Conservation (phyloP, 2,329 filamentous ascomycete genomes). For the Geosmithia putterillii region DNA sequence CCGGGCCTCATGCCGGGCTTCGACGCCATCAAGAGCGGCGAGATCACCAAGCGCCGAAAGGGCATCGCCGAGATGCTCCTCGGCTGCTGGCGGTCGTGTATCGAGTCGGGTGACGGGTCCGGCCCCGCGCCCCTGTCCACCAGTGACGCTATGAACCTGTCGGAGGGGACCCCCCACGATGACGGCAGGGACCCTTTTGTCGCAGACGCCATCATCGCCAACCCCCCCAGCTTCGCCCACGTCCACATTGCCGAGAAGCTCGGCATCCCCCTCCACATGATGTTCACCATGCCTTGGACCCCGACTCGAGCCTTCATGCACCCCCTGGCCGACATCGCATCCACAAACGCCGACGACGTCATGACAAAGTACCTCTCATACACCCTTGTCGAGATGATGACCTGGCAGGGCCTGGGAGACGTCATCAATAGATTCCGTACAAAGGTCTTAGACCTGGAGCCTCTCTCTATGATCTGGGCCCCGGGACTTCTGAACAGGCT, state of each 20-base stretch:
- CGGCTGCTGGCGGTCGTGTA: conserved; percentile 79
- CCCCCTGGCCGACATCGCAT: conserved; percentile 71
- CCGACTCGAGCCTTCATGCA: conserved; percentile 79
- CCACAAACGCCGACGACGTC: conserved; percentile 61
- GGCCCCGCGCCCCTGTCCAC: conserved; percentile 30
- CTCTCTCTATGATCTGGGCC: conserved; percentile 70
- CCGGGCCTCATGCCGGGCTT: conserved; percentile 76
- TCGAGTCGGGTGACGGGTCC: conserved; percentile 61
- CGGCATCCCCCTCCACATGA: conserved; percentile 66
- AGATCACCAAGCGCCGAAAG: conserved; percentile 60
- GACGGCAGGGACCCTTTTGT: conserved; percentile 53
- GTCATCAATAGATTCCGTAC: conserved; percentile 81
- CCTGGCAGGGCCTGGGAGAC: conserved; percentile 85
- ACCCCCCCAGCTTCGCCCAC: conserved; percentile 67
- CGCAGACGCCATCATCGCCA: conserved; percentile 70
- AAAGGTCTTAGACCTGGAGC: conserved; percentile 60
- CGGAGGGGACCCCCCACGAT: conserved; percentile 23
- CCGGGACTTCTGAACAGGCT: conserved; percentile 68
- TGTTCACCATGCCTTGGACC: conserved; percentile 95
- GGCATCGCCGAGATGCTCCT: conserved; percentile 71
- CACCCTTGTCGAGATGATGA: conserved; percentile 78
- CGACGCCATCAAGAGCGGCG: conserved; percentile 62
- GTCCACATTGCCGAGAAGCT: conserved; percentile 65
- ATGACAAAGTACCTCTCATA: conserved; percentile 78
- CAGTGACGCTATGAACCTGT: conserved; percentile 32